A percentile compares a stretch with the other conserved stretches of the same genome.
These are phyloP conservation scores for Talaromyces trachyspermus DNA, from an alignment of 495 filamentous ascomycete genomes.

Conservation along the genomic window DNA sequence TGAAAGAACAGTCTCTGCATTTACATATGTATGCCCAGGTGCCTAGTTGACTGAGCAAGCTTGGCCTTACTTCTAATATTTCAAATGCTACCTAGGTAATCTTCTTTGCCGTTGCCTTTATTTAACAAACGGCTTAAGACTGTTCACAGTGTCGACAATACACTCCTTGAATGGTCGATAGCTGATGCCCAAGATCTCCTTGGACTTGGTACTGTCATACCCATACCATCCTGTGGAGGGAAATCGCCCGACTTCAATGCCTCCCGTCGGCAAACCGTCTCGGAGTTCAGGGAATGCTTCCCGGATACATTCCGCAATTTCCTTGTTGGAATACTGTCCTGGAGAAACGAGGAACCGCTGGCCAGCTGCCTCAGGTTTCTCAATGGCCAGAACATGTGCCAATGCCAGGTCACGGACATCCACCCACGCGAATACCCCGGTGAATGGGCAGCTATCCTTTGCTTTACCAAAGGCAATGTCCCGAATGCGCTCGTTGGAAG, in stretches of 20 bases:
- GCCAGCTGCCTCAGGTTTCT: conserved; percentile 45
- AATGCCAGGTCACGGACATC: conserved; percentile 53
- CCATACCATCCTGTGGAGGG: conserved; percentile 31
- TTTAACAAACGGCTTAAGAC: conserved; percentile 6
- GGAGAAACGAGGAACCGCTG: conserved; percentile 55
- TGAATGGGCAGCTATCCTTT: conserved; percentile 46
- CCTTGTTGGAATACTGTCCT: conserved; percentile 48
- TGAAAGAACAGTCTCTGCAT: neutral
- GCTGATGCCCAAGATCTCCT: conserved; percentile 41
- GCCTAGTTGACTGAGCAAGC: no score
- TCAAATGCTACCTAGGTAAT: neutral
- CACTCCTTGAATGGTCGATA: conserved; percentile 40
- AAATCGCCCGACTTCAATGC: conserved; percentile 29
- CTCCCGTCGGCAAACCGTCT: conserved; percentile 39
- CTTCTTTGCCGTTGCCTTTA: neutral
- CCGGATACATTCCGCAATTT: conserved; percentile 47
- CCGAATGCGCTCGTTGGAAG: conserved; percentile 45
- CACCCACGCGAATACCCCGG: conserved; percentile 41
- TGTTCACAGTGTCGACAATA: conserved; percentile 41
- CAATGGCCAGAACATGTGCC: conserved; percentile 56
- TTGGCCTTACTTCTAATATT: neutral
- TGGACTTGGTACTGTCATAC: conserved; percentile 35
- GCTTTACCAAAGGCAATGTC: conserved; percentile 45
- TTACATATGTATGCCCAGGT: no score
- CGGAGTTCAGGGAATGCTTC: conserved; percentile 52